Percentiles rank a stretch among this genome's conserved stretches.
Conservation (phyloP, 495 filamentous ascomycete species). For the Lasiosphaeria ovina region DNA sequence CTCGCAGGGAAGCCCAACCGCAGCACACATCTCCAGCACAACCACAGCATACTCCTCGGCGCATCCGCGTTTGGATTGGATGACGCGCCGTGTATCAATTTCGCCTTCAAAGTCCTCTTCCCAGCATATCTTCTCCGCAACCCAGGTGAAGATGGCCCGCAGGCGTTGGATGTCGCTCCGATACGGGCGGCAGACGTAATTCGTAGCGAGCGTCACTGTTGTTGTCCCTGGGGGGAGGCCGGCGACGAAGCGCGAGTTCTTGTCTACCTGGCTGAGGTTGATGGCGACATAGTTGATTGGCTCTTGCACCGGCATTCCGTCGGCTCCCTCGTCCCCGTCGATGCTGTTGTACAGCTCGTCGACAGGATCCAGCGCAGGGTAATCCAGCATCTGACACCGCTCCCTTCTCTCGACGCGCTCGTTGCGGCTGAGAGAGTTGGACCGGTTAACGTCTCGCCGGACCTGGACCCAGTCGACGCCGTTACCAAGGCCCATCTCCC, state of each 20-base stretch:
- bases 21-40: slow-evolving; percentile 88
- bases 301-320: slow-evolving; percentile 78
- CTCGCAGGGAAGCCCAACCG: slow-evolving; percentile 84
- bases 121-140: slow-evolving; percentile 93
- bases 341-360: slow-evolving; percentile 81
- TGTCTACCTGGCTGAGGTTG: slow-evolving; percentile 87
- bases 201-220: slow-evolving; percentile 78
- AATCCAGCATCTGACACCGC: slow-evolving; percentile 90
- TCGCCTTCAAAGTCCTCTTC: slow-evolving; percentile 82
- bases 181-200: slow-evolving; percentile 91
- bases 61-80: slow-evolving; percentile 80
- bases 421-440: slow-evolving; percentile 86
- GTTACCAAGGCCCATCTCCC: slow-evolving; percentile 65
- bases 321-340: slow-evolving; percentile 86
- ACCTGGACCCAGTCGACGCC: slow-evolving; percentile 93
- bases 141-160: slow-evolving; percentile 94
- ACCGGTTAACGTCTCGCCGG: slow-evolving; percentile 88
- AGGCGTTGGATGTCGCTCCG: slow-evolving; percentile 91
- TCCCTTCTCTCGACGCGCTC: slow-evolving; percentile 86
- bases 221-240: slow-evolving; percentile 89
- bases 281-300: slow-evolving; percentile 76
- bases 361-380: slow-evolving; percentile 81
- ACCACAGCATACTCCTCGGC: slow-evolving; percentile 88
- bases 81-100: slow-evolving; percentile 75
- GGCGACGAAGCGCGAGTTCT: slow-evolving; percentile 87